Percentiles rank a stretch among this genome's conserved stretches.
Evolutionary conservation across 192 early-diverging fungal genomes (phyloP).

Genomic region (Linnemannia hyalina): DNA sequence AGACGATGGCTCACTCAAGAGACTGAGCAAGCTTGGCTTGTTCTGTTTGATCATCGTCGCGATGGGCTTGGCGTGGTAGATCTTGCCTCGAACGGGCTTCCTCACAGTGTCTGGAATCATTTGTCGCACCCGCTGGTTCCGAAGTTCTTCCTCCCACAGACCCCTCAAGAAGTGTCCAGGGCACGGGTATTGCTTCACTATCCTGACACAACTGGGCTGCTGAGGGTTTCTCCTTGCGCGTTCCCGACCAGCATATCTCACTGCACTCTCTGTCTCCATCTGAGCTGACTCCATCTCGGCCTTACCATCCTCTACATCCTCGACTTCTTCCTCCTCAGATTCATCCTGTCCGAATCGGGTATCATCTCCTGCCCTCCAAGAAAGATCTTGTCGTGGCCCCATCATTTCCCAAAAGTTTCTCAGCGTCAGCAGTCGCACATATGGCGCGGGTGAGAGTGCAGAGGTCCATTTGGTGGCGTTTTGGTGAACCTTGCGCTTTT

Average conservation of each 20-base stretch:
- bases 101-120: slow-evolving; percentile 51
- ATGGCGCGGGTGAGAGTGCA: slow-evolving; percentile 32
- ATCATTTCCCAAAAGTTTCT: slow-evolving; percentile 53
- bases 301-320: background rate
- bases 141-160: slow-evolving; percentile 49
- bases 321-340: background rate
- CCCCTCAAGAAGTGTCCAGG: slow-evolving; percentile 29
- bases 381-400: slow-evolving; percentile 17
- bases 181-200: slow-evolving; percentile 22
- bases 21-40: background rate
- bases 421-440: slow-evolving; percentile 38
- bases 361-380: slow-evolving; percentile 3
- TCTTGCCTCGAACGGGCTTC: slow-evolving; percentile 35
- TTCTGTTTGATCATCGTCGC: background rate
- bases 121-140: slow-evolving; percentile 22
- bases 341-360: background rate
- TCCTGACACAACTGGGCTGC: background rate
- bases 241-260: background rate
- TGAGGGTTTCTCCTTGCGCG: background rate
- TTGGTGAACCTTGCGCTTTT: slow-evolving; percentile 50
- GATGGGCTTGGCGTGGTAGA: slow-evolving; percentile 40
- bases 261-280: background rate
- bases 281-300: background rate
- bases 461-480: slow-evolving; percentile 50
- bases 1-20: background rate